phyloP scores from a whole-genome alignment of 352 stramenopile genomes.

The Peronosclerospora sorghi region DNA sequence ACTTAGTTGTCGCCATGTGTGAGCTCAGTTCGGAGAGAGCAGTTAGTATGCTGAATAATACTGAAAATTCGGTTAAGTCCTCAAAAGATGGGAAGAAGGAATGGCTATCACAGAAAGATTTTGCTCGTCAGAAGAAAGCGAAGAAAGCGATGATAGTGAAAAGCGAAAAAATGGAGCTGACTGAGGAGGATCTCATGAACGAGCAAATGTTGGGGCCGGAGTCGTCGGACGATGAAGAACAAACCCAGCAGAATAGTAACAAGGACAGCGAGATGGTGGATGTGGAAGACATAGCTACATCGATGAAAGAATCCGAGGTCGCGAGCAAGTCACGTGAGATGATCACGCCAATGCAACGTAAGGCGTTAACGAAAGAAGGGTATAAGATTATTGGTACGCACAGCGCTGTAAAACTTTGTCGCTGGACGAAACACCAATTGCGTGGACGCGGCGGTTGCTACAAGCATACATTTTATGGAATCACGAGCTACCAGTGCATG shows the following conservation, averaged over 20 bases:
- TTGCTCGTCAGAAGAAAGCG: slow-evolving; percentile 70
- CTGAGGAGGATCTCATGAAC: slow-evolving; percentile 82
- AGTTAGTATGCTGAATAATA: slow-evolving; percentile 9
- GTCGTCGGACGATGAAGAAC: slow-evolving; percentile 58
- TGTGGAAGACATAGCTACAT: slow-evolving; percentile 79
- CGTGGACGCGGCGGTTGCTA: slow-evolving; percentile 95
- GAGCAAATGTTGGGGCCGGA: slow-evolving; percentile 65
- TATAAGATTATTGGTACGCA: slow-evolving; percentile 98
- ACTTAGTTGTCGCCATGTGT: slow-evolving; percentile 65
- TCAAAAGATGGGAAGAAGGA: slow-evolving; percentile 17
- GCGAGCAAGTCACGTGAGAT: slow-evolving; percentile 81
- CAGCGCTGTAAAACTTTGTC: slow-evolving; percentile 96
- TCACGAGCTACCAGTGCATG: slow-evolving; percentile 99
- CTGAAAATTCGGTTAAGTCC: slow-evolving; percentile 4
- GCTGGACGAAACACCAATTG: slow-evolving; percentile 98
- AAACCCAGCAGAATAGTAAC: slow-evolving; percentile 17
- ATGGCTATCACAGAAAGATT: slow-evolving; percentile 79
- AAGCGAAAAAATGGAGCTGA: slow-evolving; percentile 48
- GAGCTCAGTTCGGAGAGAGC: slow-evolving; percentile 48
- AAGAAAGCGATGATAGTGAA: slow-evolving; percentile 50
- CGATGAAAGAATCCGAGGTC: slow-evolving; percentile 77
- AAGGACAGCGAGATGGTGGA: slow-evolving; percentile 58
- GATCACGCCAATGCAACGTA: slow-evolving; percentile 91
- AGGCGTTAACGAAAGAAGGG: slow-evolving; percentile 93
- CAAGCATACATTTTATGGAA: slow-evolving; percentile 99